These are phyloP conservation scores for Barbatosphaeria neglecta DNA, from an alignment of 495 filamentous ascomycete genomes.

Conservation along the genomic window DNA sequence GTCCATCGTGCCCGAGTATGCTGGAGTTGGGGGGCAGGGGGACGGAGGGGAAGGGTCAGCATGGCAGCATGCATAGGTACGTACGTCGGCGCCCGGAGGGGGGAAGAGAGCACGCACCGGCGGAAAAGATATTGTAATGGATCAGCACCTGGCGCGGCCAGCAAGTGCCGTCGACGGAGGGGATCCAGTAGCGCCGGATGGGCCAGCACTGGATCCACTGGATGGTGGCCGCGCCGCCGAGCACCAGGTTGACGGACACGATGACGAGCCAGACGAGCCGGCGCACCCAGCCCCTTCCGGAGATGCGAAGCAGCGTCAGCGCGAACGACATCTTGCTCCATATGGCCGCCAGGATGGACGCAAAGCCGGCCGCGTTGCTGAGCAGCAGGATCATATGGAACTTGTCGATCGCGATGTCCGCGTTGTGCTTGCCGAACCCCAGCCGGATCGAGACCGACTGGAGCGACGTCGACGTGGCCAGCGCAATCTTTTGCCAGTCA, in stretches of 20 bases:
- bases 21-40: slow-evolving; percentile 3
- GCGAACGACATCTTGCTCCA: slow-evolving; percentile 25
- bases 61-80: too few species aligned
- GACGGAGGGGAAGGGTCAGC: too few species aligned
- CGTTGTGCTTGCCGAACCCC: slow-evolving; percentile 10
- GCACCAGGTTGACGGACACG: slow-evolving; percentile 17
- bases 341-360: slow-evolving; percentile 19
- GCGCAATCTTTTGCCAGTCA: not conserved
- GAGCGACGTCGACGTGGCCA: slow-evolving; percentile 6
- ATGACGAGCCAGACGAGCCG: slow-evolving; percentile 22
- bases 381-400: slow-evolving; percentile 14
- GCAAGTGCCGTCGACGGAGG: slow-evolving; percentile 17
- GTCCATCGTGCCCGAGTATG: slow-evolving; percentile 21
- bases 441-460: slow-evolving; percentile 6
- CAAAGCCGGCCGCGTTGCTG: slow-evolving; percentile 16
- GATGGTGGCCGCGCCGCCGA: slow-evolving; percentile 17
- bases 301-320: slow-evolving; percentile 22
- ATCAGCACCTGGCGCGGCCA: slow-evolving; percentile 17
- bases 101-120: slow-evolving; percentile 5
- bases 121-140: slow-evolving; percentile 21
- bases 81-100: not conserved
- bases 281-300: slow-evolving; percentile 16
- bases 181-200: slow-evolving; percentile 18
- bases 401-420: slow-evolving; percentile 4
- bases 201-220: slow-evolving; percentile 24